A percentile compares a stretch with the other conserved stretches of the same genome.
Conservation (phyloP, 73 alveolate species). For the Strombidium stylifer region DNA sequence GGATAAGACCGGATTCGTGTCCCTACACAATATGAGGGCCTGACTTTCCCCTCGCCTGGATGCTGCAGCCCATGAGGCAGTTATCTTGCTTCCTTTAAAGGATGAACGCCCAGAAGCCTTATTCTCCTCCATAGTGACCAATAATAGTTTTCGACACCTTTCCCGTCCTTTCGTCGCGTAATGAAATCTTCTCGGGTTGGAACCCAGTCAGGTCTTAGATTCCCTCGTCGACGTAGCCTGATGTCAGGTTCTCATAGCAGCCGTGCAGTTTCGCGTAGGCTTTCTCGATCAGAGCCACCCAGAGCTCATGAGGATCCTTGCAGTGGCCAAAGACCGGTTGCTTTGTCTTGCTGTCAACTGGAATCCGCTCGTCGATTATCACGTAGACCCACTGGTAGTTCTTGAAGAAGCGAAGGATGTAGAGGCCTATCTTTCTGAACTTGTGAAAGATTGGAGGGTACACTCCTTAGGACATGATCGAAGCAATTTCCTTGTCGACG, state of each 20-base stretch:
- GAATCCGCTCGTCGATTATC: slow-evolving; percentile 92
- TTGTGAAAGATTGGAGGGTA: slow-evolving; percentile 97
- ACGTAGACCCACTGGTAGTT: slow-evolving; percentile 89
- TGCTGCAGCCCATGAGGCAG: slow-evolving; percentile 95
- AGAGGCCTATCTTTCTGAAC: slow-evolving; percentile 88
- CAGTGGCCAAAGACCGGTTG: slow-evolving; percentile 87
- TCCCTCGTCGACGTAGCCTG: slow-evolving; percentile 98
- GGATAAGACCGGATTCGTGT: no score
- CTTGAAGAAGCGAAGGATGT: slow-evolving; percentile 92
- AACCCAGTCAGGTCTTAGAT: slow-evolving; percentile 94
- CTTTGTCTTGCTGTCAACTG: slow-evolving; percentile 63
- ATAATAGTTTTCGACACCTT: no score
- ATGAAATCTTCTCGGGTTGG: slow-evolving; percentile 81
- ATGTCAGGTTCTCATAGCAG: slow-evolving; percentile 85
- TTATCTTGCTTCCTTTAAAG: slow-evolving; percentile 49
- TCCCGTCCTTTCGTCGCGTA: no score
- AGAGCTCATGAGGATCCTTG: slow-evolving; percentile 78
- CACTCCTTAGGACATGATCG: slow-evolving; percentile 84
- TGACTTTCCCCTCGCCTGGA: no score
- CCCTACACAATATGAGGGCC: no score
- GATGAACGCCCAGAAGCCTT: slow-evolving; percentile 65
- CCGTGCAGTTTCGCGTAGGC: slow-evolving; percentile 98
- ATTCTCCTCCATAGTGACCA: slow-evolving; percentile 63
- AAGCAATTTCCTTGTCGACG: slow-evolving; percentile 65
- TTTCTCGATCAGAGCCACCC: slow-evolving; percentile 98